Conservation (phyloP, 352 stramenopile species). For the Pythium pectinolyticum region DNA sequence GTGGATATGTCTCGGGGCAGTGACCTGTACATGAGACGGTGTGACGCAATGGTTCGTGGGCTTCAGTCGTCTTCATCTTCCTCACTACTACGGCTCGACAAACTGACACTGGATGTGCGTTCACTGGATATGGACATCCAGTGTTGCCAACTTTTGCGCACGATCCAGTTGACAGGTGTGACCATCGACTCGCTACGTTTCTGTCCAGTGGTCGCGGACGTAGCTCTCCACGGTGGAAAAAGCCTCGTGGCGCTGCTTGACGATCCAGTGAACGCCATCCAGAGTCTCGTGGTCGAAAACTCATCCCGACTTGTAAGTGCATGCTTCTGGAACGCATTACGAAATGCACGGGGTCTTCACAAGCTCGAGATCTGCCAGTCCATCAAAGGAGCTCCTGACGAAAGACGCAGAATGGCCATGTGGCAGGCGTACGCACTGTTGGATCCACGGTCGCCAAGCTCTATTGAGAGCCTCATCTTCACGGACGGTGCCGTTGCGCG, state of each 20-base stretch:
- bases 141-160: neutral
- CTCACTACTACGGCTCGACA: neutral
- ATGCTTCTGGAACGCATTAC: constrained; percentile 8
- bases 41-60: neutral
- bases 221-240: neutral
- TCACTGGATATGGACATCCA: constrained; percentile 10
- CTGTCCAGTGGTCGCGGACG: neutral
- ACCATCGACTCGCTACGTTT: constrained; percentile 13
- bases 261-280: constrained; percentile 4
- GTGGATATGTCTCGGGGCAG: constrained; percentile 15
- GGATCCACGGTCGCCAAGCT: constrained; percentile 15
- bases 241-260: constrained; percentile 1
- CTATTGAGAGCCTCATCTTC: constrained; percentile 18
- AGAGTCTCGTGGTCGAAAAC: constrained; percentile 12
- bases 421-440: constrained; percentile 22
- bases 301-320: constrained; percentile 6
- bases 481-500: constrained; percentile 6
- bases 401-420: neutral
- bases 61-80: neutral
- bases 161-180: constrained; percentile 3
- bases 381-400: neutral
- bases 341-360: constrained; percentile 6
- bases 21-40: constrained; percentile 5
- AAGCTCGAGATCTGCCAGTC: constrained; percentile 18
- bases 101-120: constrained; percentile 7